Evolutionary conservation across 352 stramenopile genomes (phyloP), one percentile per base, ranked within the genome.

Genomic region (Phytopythium oedochilum): DNA sequence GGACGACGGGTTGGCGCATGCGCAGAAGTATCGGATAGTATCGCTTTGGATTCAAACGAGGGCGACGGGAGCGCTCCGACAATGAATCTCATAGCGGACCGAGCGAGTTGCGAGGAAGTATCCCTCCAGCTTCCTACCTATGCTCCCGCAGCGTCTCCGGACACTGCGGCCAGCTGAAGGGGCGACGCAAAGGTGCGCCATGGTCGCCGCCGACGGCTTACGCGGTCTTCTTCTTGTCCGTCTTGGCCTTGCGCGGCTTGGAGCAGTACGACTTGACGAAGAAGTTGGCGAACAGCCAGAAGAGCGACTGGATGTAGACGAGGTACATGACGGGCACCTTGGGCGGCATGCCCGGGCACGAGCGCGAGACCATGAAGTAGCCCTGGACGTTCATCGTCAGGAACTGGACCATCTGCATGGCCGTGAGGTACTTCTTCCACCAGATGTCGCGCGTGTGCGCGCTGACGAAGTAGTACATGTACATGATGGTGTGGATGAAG

Each of bases 401-500:
- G 61, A 98, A 98, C 76, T 98, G 94, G 46, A 96, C 73, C 58
- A 98, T 71, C 76, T 99, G 96, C 49, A 97, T 86, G 22, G 80
- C 69, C 45, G 96, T 99, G 29, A 99, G 73, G 68, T 89, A 96
- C 25, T 89, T 94, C 70, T 98, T 98, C 95, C 95, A 98, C 93
- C 93, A 98, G 69, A 98, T 98, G 45, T 94, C 70, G 58, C 95
- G 96, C 49, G 93, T 98, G 77, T 98, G 92, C 67, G 97, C 92
- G 71, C 86, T 96, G 34, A 98, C 94, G 61, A 98, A 98, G 88
- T 98, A 99, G 77, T 99, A 99, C 7, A 87, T 98, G 85, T 99
- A 99, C 94, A 99, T 98, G 66, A 99, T 93, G 35, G 91, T 97
- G 75, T 99, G 96, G 57, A 99, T 97, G 68, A 97, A 97, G 59